Percentiles rank a stretch among this genome's conserved stretches.
Evolutionary conservation across 345 rosid genomes (phyloP).

Genomic region (Alliaria petiolata): DNA sequence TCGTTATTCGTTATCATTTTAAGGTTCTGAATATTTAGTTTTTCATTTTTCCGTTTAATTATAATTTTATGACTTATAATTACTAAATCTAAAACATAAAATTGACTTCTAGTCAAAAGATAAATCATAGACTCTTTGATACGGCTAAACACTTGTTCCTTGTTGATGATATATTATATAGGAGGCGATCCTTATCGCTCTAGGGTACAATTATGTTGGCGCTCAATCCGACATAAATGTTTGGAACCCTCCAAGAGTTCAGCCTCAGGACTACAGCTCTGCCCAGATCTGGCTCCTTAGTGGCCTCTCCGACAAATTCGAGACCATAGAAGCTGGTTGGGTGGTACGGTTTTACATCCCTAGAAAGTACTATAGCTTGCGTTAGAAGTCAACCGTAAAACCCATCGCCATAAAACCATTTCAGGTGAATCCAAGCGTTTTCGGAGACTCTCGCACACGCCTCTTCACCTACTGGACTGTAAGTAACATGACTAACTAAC

Average conservation of each 20-base stretch:
- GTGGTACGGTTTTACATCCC: conserved; percentile 3
- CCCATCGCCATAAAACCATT: background rate
- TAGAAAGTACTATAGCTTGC: background rate
- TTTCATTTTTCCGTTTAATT: no score
- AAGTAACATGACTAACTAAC: background rate
- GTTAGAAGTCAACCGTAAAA: background rate
- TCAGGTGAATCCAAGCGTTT: conserved; percentile 31
- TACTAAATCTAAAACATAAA: no score
- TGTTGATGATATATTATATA: conserved; percentile 28
- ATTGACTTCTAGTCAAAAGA: background rate
- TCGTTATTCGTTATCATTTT: no score
- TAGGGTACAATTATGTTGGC: conserved; percentile 40
- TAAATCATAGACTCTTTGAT: no score
- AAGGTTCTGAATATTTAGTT: no score
- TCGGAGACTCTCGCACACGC: conserved; percentile 31
- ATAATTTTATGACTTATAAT: no score
- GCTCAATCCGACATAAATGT: conserved; percentile 44
- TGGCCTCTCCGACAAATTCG: conserved; percentile 29
- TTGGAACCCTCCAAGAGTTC: conserved; percentile 46
- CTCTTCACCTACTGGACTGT: conserved; percentile 38
- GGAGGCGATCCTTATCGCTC: conserved; percentile 31
- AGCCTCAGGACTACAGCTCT: conserved; percentile 29
- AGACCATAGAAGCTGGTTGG: conserved; percentile 58
- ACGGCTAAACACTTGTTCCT: no score
- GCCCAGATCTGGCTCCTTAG: conserved; percentile 47